phyloP scores from a whole-genome alignment of 176 grass and related monocot species.

The Thinopyrum elongatum region DNA sequence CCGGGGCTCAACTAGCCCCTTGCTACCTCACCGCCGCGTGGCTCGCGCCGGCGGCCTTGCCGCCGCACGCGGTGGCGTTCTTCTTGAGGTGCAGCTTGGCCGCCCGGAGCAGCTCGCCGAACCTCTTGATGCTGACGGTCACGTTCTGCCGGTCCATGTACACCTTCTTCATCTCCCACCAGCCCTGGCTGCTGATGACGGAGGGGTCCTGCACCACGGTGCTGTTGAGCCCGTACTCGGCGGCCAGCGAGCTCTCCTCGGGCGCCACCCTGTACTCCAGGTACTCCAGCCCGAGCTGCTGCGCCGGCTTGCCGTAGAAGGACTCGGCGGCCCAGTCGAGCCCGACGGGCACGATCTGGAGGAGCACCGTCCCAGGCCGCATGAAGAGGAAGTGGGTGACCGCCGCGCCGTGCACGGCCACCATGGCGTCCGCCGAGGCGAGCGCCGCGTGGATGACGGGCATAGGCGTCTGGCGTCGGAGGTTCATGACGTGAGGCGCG shows the following conservation, averaged over 20 bases:
- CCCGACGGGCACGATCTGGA: constrained; percentile 88
- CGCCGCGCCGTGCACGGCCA: constrained; percentile 88
- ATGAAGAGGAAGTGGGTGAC: constrained; percentile 96
- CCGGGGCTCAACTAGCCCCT: constrained; percentile 14
- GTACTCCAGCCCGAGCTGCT: constrained; percentile 71
- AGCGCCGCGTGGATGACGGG: constrained; percentile 60
- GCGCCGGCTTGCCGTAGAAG: constrained; percentile 90
- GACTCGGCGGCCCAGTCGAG: constrained; percentile 89
- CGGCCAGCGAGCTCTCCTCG: constrained; percentile 89
- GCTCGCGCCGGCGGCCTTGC: neutral
- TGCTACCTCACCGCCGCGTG: constrained; percentile 37
- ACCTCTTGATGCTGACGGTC: constrained; percentile 73
- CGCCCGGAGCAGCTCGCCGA: constrained; percentile 57
- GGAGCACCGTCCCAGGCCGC: constrained; percentile 62
- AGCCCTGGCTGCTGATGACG: constrained; percentile 73
- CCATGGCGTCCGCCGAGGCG: constrained; percentile 65
- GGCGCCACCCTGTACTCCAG: constrained; percentile 74
- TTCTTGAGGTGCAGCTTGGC: constrained; percentile 42
- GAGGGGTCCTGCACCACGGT: constrained; percentile 66
- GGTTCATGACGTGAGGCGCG: constrained; percentile 78
- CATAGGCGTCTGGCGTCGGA: constrained; percentile 56
- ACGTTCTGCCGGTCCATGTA: constrained; percentile 97
- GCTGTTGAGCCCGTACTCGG: constrained; percentile 59
- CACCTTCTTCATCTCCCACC: constrained; percentile 97
- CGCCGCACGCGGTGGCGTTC: constrained; percentile 33